A percentile compares a stretch with the other conserved stretches of the same genome.
Conservation (phyloP, 2,329 filamentous ascomycete genomes). For the Pestalotiopsis fici region DNA sequence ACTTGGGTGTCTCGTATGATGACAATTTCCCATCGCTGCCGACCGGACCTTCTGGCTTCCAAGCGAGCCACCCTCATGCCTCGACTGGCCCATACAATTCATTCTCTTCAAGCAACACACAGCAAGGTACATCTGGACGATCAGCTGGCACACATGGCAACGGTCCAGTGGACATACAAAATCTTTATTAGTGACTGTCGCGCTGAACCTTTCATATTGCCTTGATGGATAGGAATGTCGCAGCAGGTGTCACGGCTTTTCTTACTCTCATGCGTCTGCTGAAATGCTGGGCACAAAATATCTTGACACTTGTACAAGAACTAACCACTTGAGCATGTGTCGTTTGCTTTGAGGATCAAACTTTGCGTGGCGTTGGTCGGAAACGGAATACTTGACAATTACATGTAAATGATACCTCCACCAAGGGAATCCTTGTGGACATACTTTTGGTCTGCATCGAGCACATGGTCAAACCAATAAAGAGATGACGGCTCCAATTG, state of each 20-base stretch:
- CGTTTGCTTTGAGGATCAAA: neutral
- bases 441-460: neutral
- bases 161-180: conserved; percentile 37
- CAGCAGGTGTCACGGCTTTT: neutral
- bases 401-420: neutral
- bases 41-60: conserved; percentile 21
- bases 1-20: conserved; percentile 45
- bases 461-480: neutral
- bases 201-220: neutral
- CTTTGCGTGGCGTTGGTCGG: conserved; percentile 4
- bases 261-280: too few relatives aligned
- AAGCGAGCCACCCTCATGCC: conserved; percentile 19
- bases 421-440: neutral
- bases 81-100: neutral
- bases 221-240: neutral
- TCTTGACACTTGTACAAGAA: neutral
- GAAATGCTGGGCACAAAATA: neutral
- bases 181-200: conserved; percentile 34
- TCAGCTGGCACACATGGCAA: conserved; percentile 14
- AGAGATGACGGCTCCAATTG: neutral
- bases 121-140: conserved; percentile 19
- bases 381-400: neutral
- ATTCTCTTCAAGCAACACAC: neutral
- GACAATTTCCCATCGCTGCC: conserved; percentile 35
- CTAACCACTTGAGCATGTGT: neutral